A percentile compares a stretch with the other conserved stretches of the same genome.
These are phyloP conservation scores for Flueggea neowawraea DNA, from an alignment of 441 rosid genomes.

Conservation along the genomic window DNA sequence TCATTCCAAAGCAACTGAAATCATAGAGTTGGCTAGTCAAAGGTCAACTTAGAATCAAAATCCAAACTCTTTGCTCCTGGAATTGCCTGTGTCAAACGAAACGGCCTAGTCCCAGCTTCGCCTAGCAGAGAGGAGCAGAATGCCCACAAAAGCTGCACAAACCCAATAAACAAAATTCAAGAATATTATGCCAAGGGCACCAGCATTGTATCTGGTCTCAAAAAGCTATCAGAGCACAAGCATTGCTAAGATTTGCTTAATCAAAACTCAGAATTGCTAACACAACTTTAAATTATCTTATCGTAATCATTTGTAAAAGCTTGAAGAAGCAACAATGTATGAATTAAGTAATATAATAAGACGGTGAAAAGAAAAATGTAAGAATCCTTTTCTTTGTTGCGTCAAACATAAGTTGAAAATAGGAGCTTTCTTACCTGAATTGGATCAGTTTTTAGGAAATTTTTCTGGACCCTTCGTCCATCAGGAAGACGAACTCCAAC, in stretches of 20 bases:
- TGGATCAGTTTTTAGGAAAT: slow-evolving; percentile 66
- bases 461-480: slow-evolving; percentile 83
- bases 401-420: background rate
- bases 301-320: too few species aligned
- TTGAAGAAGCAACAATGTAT: too few species aligned
- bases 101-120: slow-evolving; percentile 55
- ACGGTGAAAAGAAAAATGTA: background rate
- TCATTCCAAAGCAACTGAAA: slow-evolving; percentile 87
- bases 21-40: slow-evolving; percentile 86
- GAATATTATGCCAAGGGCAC: background rate
- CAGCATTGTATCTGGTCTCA: too few species aligned
- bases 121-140: slow-evolving; percentile 71
- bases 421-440: slow-evolving; percentile 46
- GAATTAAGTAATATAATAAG: background rate
- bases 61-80: slow-evolving; percentile 83
- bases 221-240: too few species aligned
- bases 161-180: background rate
- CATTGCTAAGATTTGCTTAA: too few species aligned
- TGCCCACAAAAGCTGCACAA: slow-evolving; percentile 81
- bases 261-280: too few species aligned
- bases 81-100: slow-evolving; percentile 72
- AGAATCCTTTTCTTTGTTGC: background rate
- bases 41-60: slow-evolving; percentile 52
- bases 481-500: slow-evolving; percentile 95
- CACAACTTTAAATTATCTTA: too few species aligned